Percentiles rank a stretch among this genome's conserved stretches.
phyloP scores from a whole-genome alignment of 2,329 filamentous ascomycete genomes.

The Whalleya microplaca region DNA sequence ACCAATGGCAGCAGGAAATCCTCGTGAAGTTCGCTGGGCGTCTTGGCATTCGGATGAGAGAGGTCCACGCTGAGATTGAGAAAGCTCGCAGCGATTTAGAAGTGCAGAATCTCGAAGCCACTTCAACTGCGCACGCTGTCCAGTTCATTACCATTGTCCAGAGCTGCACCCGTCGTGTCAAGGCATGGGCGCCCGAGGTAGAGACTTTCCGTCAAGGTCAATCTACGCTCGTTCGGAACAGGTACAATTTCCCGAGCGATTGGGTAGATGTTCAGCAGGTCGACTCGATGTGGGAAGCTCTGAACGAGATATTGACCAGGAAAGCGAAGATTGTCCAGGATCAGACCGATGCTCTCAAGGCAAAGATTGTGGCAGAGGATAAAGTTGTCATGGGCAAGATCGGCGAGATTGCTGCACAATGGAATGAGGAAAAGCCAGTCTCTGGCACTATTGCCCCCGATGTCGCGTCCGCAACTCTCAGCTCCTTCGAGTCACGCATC shows the following conservation, averaged over 20 bases:
- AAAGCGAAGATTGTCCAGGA: constrained; percentile 96
- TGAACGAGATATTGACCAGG: constrained; percentile 88
- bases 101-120: constrained; percentile 87
- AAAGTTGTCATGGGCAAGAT: constrained; percentile 90
- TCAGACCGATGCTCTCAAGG: constrained; percentile 90
- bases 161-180: constrained; percentile 91
- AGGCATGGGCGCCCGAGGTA: constrained; percentile 92
- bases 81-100: constrained; percentile 90
- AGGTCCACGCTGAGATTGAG: constrained; percentile 89
- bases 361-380: constrained; percentile 94
- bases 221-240: constrained; percentile 85
- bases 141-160: constrained; percentile 98
- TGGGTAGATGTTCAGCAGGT: constrained; percentile 98
- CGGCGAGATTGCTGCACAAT: constrained; percentile 78
- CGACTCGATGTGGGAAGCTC: constrained; percentile 90
- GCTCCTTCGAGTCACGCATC: constrained; percentile 81
- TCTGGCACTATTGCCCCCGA: constrained; percentile 92
- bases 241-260: constrained; percentile 90
- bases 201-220: constrained; percentile 96
- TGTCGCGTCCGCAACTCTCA: constrained; percentile 80
- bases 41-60: constrained; percentile 86
- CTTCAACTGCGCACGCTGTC: constrained; percentile 94
- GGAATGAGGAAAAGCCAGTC: constrained; percentile 96
- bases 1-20: constrained; percentile 99
- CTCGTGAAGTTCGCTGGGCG: constrained; percentile 89